These are phyloP conservation scores for Phialophora tarda DNA, from an alignment of 2,329 filamentous ascomycete species.

Conservation along the genomic window DNA sequence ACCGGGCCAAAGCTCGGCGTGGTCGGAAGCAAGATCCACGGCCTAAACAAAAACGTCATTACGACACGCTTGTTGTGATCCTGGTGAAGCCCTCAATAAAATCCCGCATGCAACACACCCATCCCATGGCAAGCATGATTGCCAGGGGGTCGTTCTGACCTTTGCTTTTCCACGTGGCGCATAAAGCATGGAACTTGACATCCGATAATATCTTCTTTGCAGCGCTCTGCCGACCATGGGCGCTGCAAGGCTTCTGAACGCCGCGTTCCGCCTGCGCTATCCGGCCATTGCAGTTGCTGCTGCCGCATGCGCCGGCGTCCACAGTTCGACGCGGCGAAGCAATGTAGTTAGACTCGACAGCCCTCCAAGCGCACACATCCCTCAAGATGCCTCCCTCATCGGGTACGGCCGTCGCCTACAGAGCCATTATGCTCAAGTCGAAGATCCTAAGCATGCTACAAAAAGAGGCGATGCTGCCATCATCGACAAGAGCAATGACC, in stretches of 20 bases:
- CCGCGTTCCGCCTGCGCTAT: conserved; percentile 24
- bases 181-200: conserved; percentile 28
- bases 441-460: conserved; percentile 24
- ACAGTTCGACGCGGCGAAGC: conserved; percentile 23
- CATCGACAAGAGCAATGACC: conserved; percentile 29
- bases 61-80: neutral
- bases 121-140: neutral
- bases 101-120: neutral
- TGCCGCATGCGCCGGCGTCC: conserved; percentile 28
- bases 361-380: conserved; percentile 15
- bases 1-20: neutral
- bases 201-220: conserved; percentile 26
- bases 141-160: neutral
- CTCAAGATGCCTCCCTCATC: conserved; percentile 28
- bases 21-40: neutral
- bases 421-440: conserved; percentile 19
- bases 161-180: neutral
- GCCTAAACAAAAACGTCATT: conserved; percentile 2
- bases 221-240: conserved; percentile 38
- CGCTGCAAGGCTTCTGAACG: conserved; percentile 35
- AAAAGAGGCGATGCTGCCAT: conserved; percentile 31
- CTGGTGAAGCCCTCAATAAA: conserved; percentile 11
- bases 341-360: conserved; percentile 32
- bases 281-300: conserved; percentile 31
- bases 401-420: conserved; percentile 27